Evolutionary conservation across 768 basidiomycete genomes (phyloP).

Genomic region (Naematelia encephala): DNA sequence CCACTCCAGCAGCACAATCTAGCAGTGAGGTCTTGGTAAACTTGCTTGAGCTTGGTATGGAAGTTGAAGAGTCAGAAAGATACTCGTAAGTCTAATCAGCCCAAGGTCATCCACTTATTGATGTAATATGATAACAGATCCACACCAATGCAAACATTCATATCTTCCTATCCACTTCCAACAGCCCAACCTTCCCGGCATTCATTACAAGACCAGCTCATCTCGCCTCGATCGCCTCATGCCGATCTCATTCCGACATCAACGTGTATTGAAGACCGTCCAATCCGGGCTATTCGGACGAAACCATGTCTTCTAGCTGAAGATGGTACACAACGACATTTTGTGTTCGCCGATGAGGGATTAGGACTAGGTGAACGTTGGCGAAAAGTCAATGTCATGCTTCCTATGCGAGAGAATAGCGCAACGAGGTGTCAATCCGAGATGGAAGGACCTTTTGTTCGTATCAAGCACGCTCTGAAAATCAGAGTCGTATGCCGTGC

Average conservation of each 20-base stretch:
- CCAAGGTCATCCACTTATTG: background rate
- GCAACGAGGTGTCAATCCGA: slow-evolving; percentile 32
- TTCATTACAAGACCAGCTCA: slow-evolving; percentile 20
- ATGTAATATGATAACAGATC: slow-evolving; percentile 32
- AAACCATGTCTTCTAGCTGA: slow-evolving; percentile 35
- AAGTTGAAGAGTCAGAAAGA: slow-evolving; percentile 45
- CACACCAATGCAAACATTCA: slow-evolving; percentile 24
- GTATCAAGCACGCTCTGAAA: slow-evolving; percentile 45
- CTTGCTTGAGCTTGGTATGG: slow-evolving; percentile 48
- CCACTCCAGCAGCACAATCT: background rate
- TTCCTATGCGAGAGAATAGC: slow-evolving; percentile 37
- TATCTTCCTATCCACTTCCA: slow-evolving; percentile 37
- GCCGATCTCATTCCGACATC: slow-evolving; percentile 23
- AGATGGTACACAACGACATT: slow-evolving; percentile 44
- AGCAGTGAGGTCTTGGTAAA: slow-evolving; percentile 17
- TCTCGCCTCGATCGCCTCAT: slow-evolving; percentile 28
- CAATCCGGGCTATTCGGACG: slow-evolving; percentile 11
- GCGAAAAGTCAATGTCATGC: slow-evolving; percentile 45
- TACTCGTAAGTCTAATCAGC: slow-evolving; percentile 26
- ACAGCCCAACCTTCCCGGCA: slow-evolving; percentile 34
- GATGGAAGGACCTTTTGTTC: slow-evolving; percentile 41
- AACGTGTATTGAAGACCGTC: slow-evolving; percentile 11
- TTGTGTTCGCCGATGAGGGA: slow-evolving; percentile 44
- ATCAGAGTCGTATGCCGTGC: slow-evolving; percentile 37
- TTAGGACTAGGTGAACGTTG: slow-evolving; percentile 40